Evolutionary conservation across 768 basidiomycete species (phyloP).

Genomic region (Pleurotus sapidus): DNA sequence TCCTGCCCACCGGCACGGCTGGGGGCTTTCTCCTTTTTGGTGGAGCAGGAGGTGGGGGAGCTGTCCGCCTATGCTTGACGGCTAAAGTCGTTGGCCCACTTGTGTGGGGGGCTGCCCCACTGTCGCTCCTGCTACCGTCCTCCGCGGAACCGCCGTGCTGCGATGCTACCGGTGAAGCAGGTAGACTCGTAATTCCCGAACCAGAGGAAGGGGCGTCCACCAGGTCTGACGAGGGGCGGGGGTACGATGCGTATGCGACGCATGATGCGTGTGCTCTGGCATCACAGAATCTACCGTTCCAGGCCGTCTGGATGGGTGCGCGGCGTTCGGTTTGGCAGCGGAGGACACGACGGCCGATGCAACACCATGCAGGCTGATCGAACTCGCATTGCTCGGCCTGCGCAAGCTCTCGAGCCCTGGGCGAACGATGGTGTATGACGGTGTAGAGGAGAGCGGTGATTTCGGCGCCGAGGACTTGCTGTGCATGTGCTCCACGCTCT

Average conservation of each 20-base stretch:
- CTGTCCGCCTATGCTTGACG: not conserved
- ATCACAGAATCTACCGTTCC: slow-evolving; percentile 10
- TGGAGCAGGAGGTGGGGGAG: slow-evolving; percentile 63
- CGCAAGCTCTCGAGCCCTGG: slow-evolving; percentile 27
- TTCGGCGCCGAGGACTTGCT: slow-evolving; percentile 13
- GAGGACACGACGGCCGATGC: slow-evolving; percentile 18
- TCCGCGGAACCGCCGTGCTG: not conserved
- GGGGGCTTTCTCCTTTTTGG: slow-evolving; percentile 70
- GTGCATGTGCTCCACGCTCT: slow-evolving; percentile 63
- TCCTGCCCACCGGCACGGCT: slow-evolving; percentile 54
- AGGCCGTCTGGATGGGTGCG: slow-evolving; percentile 11
- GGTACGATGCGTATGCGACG: slow-evolving; percentile 10
- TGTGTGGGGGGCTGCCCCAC: not conserved
- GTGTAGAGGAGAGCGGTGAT: slow-evolving; percentile 24
- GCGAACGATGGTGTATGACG: slow-evolving; percentile 16
- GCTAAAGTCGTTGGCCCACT: not conserved
- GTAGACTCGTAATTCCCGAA: slow-evolving; percentile 1
- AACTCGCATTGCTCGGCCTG: slow-evolving; percentile 30
- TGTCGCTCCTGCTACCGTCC: not conserved
- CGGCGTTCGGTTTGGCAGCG: slow-evolving; percentile 12
- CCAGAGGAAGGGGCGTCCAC: too few species aligned
- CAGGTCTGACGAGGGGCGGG: not conserved
- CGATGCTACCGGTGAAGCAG: slow-evolving; percentile 6
- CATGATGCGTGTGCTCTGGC: slow-evolving; percentile 10
- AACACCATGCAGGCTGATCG: slow-evolving; percentile 22